Base-by-base conservation (phyloP, 1,139 yeast species). In the Sugiyamaella novakii region DNA sequence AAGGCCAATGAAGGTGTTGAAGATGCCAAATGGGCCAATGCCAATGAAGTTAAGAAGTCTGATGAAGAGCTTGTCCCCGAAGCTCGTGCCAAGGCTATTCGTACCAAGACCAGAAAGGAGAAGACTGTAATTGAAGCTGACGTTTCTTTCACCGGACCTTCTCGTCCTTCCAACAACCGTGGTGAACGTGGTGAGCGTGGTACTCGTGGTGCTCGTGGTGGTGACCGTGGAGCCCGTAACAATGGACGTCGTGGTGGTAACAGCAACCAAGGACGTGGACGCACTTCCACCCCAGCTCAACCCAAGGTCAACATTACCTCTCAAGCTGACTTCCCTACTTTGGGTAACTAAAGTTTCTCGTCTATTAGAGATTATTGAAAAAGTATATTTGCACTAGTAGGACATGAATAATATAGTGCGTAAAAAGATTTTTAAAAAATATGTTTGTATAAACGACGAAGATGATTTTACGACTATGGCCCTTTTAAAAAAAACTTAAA, bases 91-190 rank as follows among this genome's bases (percentile, higher is more conserved):
- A 69, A 68, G 66, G 51, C 59, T 45, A 55, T 58, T 50, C 60
- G 64, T 72, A 63, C 73, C 64, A 82, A 81, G 77, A 73, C 79
- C 59, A 76, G 74, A 71, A 84, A 84, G 79, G 84, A 79, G 68
- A 83, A 83, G 81, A 76, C 74, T 63, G 72, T 76, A 62, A 72
- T 84, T 63, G 87, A 83, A 59, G 69, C 83, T 59, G 79, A 80
- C 58, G 79, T 85, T 57, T 67, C 73, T 54, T 81, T 81, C 62
- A 77, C 81, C 54, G 83, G 80, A 55, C 72, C 75, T 56, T 14
- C 49, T 29, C 49, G 52, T 43, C 46, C 42, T 39, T 5, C 48
- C 29, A 38, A 47, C 36, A 49, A 29, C 43, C 71, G 70, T 50
- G 60, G 60, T 47, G 61, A 62, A 43, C 60, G 59, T 43, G 54